Evolutionary conservation across 495 filamentous ascomycete species (phyloP).

Genomic region (Xylaria longipes): DNA sequence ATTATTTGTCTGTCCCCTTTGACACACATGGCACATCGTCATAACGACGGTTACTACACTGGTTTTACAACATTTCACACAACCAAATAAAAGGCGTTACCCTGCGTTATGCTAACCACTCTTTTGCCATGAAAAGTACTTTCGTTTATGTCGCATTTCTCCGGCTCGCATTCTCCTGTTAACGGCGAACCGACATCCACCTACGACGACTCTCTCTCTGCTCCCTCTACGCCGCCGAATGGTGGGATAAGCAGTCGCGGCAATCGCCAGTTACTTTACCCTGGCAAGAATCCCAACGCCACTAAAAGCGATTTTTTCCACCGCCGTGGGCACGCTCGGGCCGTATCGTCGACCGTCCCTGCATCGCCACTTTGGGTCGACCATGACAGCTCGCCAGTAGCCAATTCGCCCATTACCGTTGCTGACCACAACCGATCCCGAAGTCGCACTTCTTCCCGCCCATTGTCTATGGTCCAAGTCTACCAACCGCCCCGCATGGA

Average conservation of each 20-base stretch:
- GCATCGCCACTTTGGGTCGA: slow-evolving; percentile 42
- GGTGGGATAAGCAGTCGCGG: slow-evolving; percentile 15
- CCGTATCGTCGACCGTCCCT: slow-evolving; percentile 38
- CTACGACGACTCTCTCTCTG: slow-evolving; percentile 47
- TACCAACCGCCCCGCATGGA: slow-evolving; percentile 91
- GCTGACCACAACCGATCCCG: slow-evolving; percentile 35
- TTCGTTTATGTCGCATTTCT: slow-evolving; percentile 67
- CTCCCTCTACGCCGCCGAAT: slow-evolving; percentile 40
- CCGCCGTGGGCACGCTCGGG: slow-evolving; percentile 36
- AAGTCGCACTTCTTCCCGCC: slow-evolving; percentile 52
- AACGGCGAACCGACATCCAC: slow-evolving; percentile 37
- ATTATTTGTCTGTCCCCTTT: slow-evolving; percentile 15
- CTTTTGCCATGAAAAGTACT: slow-evolving; percentile 49
- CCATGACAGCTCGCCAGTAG: slow-evolving; percentile 43
- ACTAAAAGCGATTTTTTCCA: slow-evolving; percentile 42
- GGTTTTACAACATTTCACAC: not conserved
- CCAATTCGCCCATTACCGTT: slow-evolving; percentile 23
- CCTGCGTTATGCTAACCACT: slow-evolving; percentile 31
- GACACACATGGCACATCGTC: slow-evolving; percentile 9
- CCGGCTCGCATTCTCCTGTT: slow-evolving; percentile 42
- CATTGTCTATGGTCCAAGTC: slow-evolving; percentile 71
- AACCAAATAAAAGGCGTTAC: not conserved
- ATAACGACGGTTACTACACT: slow-evolving; percentile 2
- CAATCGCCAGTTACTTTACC: slow-evolving; percentile 14
- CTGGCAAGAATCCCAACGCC: slow-evolving; percentile 31